Evolutionary conservation across 2,329 filamentous ascomycete genomes (phyloP), one percentile per base, ranked within the genome.

Genomic region (Shiraia sp.): DNA sequence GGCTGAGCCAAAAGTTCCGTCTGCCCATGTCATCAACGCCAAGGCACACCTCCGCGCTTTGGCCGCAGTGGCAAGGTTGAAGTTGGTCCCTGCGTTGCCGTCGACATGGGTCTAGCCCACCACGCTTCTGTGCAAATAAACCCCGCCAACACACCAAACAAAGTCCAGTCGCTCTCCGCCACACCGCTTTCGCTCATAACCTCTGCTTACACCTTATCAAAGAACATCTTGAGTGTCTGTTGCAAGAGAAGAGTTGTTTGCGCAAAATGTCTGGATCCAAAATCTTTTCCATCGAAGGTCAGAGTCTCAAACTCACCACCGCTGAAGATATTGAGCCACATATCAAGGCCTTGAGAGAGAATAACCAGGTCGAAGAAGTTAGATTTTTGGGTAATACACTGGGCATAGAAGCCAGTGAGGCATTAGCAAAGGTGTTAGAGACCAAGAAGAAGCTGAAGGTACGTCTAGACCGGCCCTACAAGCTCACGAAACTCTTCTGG

Each of bases 321-420:
- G 89, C 88, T 36, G 86, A 83, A 53, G 90, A 97, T 71, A 81
- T 97, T 48, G 87, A 93, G 70, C 77, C 87, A 54, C 86, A 96
- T 70, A 88, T 96, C 63, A 80, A 85, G 57, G 79, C 81, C 35
- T 82, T 99, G 48, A 77, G 82, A 50, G 81, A 83, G 44, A 86
- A 84, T 73, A 73, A 81, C 41, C 80, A 90, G 61, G 79, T 95
- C 42, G 90, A 95, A 66, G 90, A 96, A 71, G 83, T 99, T 55
- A 83, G 83, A 56, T 79, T 99, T 32, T 79, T 89, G 41, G 93
- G 92, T 49, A 99, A 99, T 76, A 97, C 93, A 2, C 77, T 97
- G 36, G 93, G 93, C 38, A 84, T 96, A 39, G 88, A 85, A 34
- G 93, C 93, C 34, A 95, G 87, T 67, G 85, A 91, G 71, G 84